These are phyloP conservation scores for Penicillium atrosanguineum DNA, from an alignment of 495 filamentous ascomycete species.

Conservation along the genomic window DNA sequence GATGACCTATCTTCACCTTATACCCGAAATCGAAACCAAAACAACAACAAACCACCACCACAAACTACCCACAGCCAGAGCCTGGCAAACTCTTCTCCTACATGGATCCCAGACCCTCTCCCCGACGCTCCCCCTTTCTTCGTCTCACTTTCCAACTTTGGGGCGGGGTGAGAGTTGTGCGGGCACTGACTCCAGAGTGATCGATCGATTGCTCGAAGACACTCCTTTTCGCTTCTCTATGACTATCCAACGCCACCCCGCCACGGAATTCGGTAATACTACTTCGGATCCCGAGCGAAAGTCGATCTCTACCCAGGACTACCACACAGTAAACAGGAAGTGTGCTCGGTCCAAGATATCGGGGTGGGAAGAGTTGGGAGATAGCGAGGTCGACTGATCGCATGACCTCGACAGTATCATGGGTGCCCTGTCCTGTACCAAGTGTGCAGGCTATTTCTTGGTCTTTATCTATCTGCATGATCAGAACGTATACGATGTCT, in stretches of 20 bases:
- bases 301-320: background rate
- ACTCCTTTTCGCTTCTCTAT: background rate
- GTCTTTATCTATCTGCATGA: background rate
- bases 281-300: background rate
- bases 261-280: background rate
- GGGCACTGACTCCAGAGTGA: too few species aligned
- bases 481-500: constrained; percentile 2
- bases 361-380: background rate
- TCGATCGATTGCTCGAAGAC: background rate
- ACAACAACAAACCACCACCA: background rate
- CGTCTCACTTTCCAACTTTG: background rate
- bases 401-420: background rate
- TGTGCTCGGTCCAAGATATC: background rate
- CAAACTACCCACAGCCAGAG: background rate
- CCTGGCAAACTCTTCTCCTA: background rate
- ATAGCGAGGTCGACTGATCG: background rate
- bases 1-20: constrained; percentile 28
- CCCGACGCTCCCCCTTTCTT: background rate
- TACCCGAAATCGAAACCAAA: background rate
- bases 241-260: background rate
- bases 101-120: background rate
- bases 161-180: too few species aligned
- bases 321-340: background rate
- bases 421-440: background rate
- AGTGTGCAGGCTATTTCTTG: background rate